Conservation (phyloP, 2,329 filamentous ascomycete species). For the Arthrobotrys sphaeroides region DNA sequence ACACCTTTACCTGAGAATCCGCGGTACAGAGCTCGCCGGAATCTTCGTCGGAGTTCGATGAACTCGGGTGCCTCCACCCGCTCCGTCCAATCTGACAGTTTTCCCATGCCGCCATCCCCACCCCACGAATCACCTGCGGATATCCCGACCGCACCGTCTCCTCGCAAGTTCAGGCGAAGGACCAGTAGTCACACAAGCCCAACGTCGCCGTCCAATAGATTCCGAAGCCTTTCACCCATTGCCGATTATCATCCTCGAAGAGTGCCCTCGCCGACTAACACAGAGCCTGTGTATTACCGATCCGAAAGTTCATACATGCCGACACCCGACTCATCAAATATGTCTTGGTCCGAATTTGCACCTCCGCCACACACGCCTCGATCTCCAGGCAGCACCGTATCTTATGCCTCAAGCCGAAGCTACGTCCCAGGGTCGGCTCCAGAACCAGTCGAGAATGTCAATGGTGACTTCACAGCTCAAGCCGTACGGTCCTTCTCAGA, state of each 20-base stretch:
- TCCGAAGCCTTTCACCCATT: conserved; percentile 48
- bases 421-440: conserved; percentile 16
- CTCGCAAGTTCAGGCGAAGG: conserved; percentile 24
- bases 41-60: conserved; percentile 37
- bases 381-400: conserved; percentile 42
- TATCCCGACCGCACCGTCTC: conserved; percentile 16
- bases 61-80: conserved; percentile 26
- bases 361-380: conserved; percentile 20
- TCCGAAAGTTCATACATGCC: conserved; percentile 19
- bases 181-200: conserved; percentile 31
- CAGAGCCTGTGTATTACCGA: conserved; percentile 18
- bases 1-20: conserved; percentile 25
- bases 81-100: conserved; percentile 25
- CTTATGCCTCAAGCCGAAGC: conserved; percentile 42
- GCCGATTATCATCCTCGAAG: conserved; percentile 32
- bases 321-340: conserved; percentile 31
- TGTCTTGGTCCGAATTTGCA: conserved; percentile 37
- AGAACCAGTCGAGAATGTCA: conserved; percentile 35
- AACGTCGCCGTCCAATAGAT: conserved; percentile 31
- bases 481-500: conserved; percentile 36
- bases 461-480: conserved; percentile 45
- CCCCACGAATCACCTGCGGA: conserved; percentile 3
- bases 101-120: conserved; percentile 27
- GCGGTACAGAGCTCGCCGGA: conserved; percentile 25
- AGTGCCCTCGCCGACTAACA: conserved; percentile 3